Percentiles rank a stretch among this genome's conserved stretches.
phyloP scores from a whole-genome alignment of 768 basidiomycete species.

The Agrocybe praecox region DNA sequence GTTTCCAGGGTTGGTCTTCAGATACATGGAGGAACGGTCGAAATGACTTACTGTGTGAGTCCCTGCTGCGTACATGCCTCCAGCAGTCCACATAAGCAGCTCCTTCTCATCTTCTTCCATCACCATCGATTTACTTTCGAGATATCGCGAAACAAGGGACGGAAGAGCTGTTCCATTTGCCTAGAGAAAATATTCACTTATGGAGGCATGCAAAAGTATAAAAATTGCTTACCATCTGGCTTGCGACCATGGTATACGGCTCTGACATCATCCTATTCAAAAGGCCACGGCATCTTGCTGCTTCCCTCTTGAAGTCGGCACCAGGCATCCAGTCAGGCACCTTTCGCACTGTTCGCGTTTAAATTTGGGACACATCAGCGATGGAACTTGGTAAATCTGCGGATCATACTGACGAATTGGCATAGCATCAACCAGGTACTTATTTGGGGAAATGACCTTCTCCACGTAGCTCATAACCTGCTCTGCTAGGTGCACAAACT shows the following conservation, averaged over 20 bases:
- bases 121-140: neutral
- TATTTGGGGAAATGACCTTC: conserved; percentile 3
- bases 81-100: conserved; percentile 9
- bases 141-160: neutral
- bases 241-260: neutral
- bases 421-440: conserved; percentile 5
- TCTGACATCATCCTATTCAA: neutral
- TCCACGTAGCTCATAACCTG: conserved; percentile 1
- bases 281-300: neutral
- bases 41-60: neutral
- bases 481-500: conserved; percentile 22
- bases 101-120: neutral
- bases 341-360: neutral
- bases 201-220: too few relatives aligned
- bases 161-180: neutral
- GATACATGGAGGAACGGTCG: neutral
- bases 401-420: neutral
- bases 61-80: neutral
- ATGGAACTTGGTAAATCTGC: too few relatives aligned
- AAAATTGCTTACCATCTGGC: neutral
- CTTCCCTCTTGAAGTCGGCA: conserved; percentile 5
- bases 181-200: neutral
- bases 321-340: conserved; percentile 7
- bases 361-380: neutral
- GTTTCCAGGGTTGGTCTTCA: neutral